Percentiles rank a stretch among this genome's conserved stretches.
These are phyloP conservation scores for Spathaspora arborariae DNA, from an alignment of 805 yeast species.

Conservation along the genomic window DNA sequence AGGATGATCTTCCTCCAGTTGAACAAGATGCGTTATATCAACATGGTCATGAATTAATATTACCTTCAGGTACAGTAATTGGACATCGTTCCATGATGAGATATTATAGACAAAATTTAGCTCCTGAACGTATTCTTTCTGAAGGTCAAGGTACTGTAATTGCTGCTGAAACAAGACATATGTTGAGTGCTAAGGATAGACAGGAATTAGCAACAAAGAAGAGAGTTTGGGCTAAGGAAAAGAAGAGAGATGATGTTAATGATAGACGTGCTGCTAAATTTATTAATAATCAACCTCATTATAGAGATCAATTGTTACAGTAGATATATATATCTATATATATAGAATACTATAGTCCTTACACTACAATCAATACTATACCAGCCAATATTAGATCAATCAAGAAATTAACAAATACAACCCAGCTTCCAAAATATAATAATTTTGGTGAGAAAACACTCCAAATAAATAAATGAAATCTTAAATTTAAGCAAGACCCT, in stretches of 20 bases:
- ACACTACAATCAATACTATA: slow-evolving; percentile 10
- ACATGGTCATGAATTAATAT: slow-evolving; percentile 36
- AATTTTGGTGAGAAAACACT: slow-evolving; percentile 95
- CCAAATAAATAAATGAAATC: slow-evolving; percentile 93
- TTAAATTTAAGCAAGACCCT: slow-evolving; percentile 64
- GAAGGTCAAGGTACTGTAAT: slow-evolving; percentile 48
- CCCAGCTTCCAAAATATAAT: slow-evolving; percentile 78
- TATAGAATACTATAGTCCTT: slow-evolving; percentile 2
- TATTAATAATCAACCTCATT: slow-evolving; percentile 78
- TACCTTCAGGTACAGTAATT: slow-evolving; percentile 40
- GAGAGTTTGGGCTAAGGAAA: slow-evolving; percentile 58
- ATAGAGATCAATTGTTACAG: slow-evolving; percentile 39
- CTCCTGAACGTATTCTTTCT: slow-evolving; percentile 39
- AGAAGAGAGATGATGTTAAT: slow-evolving; percentile 46
- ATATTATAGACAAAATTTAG: slow-evolving; percentile 41
- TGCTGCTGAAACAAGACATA: slow-evolving; percentile 50
- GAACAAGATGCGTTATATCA: slow-evolving; percentile 27
- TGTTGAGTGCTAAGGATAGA: slow-evolving; percentile 37
- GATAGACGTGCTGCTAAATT: slow-evolving; percentile 63
- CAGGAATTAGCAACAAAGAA: slow-evolving; percentile 40
- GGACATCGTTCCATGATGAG: slow-evolving; percentile 43
- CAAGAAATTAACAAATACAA: slow-evolving; percentile 41
- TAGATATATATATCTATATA: slow-evolving; percentile 8
- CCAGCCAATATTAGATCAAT: slow-evolving; percentile 43
- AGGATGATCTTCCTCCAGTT: slow-evolving; percentile 24